These are phyloP conservation scores for Microstegium vimineum DNA, from an alignment of 176 grass and related monocot species.

Conservation along the genomic window DNA sequence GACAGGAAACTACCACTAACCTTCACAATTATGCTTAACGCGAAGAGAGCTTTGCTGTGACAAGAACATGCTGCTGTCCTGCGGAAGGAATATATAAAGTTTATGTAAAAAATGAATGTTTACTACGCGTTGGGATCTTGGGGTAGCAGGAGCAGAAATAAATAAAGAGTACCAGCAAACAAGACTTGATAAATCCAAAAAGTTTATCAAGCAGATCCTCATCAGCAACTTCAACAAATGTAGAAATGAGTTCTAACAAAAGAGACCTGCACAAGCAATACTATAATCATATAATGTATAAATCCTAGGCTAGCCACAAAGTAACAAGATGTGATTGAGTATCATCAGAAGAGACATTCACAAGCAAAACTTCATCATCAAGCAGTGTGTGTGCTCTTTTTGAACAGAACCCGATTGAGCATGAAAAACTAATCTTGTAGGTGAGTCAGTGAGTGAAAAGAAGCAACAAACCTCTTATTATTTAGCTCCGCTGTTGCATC, in stretches of 20 bases:
- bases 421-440: constrained; percentile 11
- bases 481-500: constrained; percentile 33
- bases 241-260: constrained; percentile 65
- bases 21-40: constrained; percentile 85
- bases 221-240: constrained; percentile 55
- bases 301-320: constrained; percentile 18
- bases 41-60: constrained; percentile 63
- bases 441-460: constrained; percentile 18
- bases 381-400: background rate
- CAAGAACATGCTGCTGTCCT: constrained; percentile 55
- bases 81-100: constrained; percentile 34
- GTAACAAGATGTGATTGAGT: constrained; percentile 27
- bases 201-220: constrained; percentile 65
- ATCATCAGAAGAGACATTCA: constrained; percentile 41
- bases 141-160: constrained; percentile 13
- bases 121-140: background rate
- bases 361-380: background rate
- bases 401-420: background rate
- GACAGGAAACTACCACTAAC: constrained; percentile 33
- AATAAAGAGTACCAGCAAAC: constrained; percentile 64
- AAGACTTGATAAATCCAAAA: constrained; percentile 72
- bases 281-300: constrained; percentile 15
- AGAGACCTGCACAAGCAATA: constrained; percentile 46
- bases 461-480: constrained; percentile 47
- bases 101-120: constrained; percentile 10